These are phyloP conservation scores for Cucumis cinereus DNA, from an alignment of 306 rosid genomes.

Conservation along the genomic window DNA sequence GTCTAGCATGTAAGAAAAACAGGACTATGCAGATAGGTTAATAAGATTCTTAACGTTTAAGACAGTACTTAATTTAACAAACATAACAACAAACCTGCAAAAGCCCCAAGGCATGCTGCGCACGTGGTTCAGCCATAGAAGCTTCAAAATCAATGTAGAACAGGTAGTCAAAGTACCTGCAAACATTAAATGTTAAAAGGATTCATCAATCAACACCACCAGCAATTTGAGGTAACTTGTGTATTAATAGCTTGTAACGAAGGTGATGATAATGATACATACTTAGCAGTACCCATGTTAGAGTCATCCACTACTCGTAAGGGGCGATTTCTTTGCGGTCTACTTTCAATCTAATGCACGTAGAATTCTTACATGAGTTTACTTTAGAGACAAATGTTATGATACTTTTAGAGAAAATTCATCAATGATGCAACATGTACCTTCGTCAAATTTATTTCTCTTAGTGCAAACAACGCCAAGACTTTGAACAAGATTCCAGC, in stretches of 20 bases:
- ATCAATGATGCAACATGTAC: slow-evolving; percentile 12
- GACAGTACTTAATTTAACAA: neutral
- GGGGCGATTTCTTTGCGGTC: slow-evolving; percentile 59
- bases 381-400: neutral
- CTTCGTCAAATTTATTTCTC: slow-evolving; percentile 64
- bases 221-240: neutral
- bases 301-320: slow-evolving; percentile 66
- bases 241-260: neutral
- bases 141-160: slow-evolving; percentile 85
- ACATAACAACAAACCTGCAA: slow-evolving; percentile 43
- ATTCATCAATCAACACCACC: neutral
- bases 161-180: slow-evolving; percentile 79
- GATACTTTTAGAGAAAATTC: neutral
- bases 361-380: neutral
- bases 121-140: slow-evolving; percentile 79
- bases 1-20: neutral
- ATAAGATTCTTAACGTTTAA: neutral
- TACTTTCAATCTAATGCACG: slow-evolving; percentile 56
- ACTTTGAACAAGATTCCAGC: slow-evolving; percentile 84
- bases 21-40: neutral
- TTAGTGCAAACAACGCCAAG: slow-evolving; percentile 64
- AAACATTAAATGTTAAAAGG: slow-evolving; percentile 3
- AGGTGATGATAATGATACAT: slow-evolving; percentile 18
- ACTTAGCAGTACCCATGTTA: slow-evolving; percentile 67
- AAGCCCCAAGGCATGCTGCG: slow-evolving; percentile 62